A percentile compares a stretch with the other conserved stretches of the same genome.
Conservation (phyloP, 306 rosid genomes). For the Citrullus mucosospermus region DNA sequence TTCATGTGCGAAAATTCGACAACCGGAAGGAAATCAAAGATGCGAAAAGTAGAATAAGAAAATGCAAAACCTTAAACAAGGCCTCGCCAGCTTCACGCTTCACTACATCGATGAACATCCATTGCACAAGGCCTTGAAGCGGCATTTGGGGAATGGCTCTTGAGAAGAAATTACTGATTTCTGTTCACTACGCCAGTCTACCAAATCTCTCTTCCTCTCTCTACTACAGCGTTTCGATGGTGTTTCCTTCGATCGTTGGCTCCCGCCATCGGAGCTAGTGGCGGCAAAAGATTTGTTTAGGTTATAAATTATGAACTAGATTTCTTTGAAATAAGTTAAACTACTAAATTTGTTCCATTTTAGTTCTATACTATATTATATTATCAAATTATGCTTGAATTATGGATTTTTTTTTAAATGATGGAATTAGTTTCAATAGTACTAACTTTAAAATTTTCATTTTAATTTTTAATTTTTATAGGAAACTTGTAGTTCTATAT, state of each 20-base stretch:
- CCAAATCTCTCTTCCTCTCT: neutral
- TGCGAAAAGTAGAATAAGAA: neutral
- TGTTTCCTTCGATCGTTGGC: neutral
- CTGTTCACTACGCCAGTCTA: neutral
- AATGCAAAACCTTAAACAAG: slow-evolving; percentile 41
- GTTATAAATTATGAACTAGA: too few species aligned
- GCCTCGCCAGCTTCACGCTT: slow-evolving; percentile 92
- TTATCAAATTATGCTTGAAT: too few species aligned
- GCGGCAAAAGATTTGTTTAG: neutral
- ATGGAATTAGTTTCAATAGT: too few species aligned
- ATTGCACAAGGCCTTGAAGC: slow-evolving; percentile 61
- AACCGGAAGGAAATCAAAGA: neutral
- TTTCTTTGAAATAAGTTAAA: too few species aligned
- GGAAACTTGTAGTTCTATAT: too few species aligned
- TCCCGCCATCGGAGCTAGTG: neutral
- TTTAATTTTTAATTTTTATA: too few species aligned
- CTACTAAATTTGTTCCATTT: too few species aligned
- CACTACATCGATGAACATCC: slow-evolving; percentile 51
- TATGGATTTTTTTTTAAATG: too few species aligned
- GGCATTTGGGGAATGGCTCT: slow-evolving; percentile 33
- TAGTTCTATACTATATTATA: too few species aligned
- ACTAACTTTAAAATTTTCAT: too few species aligned
- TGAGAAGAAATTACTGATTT: slow-evolving; percentile 36
- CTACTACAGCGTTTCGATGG: neutral
- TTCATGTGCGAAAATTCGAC: neutral